Conservation (phyloP, 208 protist species). For the Trypanosoma scelopori region DNA sequence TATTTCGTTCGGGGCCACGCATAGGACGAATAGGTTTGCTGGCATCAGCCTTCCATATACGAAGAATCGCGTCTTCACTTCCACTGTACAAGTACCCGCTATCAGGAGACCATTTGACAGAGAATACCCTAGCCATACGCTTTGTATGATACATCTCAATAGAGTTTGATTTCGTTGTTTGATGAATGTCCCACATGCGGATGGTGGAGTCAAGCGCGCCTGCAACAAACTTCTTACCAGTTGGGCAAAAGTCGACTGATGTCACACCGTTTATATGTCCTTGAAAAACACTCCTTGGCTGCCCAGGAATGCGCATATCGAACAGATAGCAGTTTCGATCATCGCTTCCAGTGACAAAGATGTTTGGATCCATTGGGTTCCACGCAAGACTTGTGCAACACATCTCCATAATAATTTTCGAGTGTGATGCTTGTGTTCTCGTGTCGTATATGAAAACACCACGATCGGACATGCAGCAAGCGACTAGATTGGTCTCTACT, state of each 20-base stretch:
- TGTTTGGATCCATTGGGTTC: conserved; percentile 98
- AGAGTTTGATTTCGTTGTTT: conserved; percentile 83
- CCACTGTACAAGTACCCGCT: conserved; percentile 95
- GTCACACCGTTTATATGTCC: conserved; percentile 95
- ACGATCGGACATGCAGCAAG: conserved; percentile 92
- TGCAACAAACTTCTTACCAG: conserved; percentile 94
- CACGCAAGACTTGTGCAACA: conserved; percentile 93
- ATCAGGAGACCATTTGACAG: conserved; percentile 92
- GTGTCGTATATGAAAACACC: conserved; percentile 96
- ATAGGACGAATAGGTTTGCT: conserved; percentile 89
- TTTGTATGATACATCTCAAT: conserved; percentile 98
- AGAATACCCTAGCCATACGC: conserved; percentile 97
- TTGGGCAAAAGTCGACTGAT: conserved; percentile 96
- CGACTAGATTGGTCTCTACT: conserved; percentile 89
- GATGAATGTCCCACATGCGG: conserved; percentile 93
- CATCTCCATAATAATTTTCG: conserved; percentile 95
- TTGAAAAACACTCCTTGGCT: conserved; percentile 94
- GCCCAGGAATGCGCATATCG: conserved; percentile 95
- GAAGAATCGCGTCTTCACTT: conserved; percentile 96
- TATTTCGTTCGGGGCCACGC: conserved; percentile 86
- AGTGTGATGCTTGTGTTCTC: conserved; percentile 82
- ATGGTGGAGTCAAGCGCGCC: conserved; percentile 95
- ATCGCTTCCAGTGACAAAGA: conserved; percentile 96
- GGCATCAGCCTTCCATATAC: conserved; percentile 96
- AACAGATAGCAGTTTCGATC: conserved; percentile 98